Evolutionary conservation across 306 rosid genomes (phyloP).

Genomic region (Vigna nakashimae): DNA sequence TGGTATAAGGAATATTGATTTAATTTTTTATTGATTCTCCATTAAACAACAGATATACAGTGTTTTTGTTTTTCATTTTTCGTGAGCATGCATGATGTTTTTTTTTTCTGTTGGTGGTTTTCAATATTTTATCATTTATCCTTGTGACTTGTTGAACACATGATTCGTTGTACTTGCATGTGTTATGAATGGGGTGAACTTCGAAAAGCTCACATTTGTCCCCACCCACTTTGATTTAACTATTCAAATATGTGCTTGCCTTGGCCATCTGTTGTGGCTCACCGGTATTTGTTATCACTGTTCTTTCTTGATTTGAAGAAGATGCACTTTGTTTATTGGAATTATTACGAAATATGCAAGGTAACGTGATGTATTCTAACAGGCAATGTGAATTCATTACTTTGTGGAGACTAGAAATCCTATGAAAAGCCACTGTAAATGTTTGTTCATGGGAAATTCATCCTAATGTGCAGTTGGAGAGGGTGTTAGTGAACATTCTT

Average conservation of each 20-base stretch:
- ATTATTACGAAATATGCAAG: not conserved
- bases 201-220: not conserved
- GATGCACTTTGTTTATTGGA: not conserved
- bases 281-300: not conserved
- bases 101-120: not conserved
- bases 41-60: not conserved
- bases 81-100: not conserved
- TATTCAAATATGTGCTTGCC: not conserved
- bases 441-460: constrained; percentile 15
- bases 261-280: constrained; percentile 11
- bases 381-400: constrained; percentile 24
- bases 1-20: not conserved
- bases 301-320: constrained; percentile 5
- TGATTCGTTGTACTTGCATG: not conserved
- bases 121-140: constrained; percentile 4
- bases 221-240: constrained; percentile 29
- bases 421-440: not conserved
- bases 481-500: not conserved
- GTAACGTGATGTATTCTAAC: not conserved
- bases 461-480: not conserved
- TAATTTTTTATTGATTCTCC: not conserved
- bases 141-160: not conserved
- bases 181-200: not conserved
- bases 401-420: constrained; percentile 1
- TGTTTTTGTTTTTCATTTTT: not conserved